Evolutionary conservation across 148 eudicot genomes (phyloP), one percentile per base, ranked within the genome.

Genomic region (Diospyros lotus): DNA sequence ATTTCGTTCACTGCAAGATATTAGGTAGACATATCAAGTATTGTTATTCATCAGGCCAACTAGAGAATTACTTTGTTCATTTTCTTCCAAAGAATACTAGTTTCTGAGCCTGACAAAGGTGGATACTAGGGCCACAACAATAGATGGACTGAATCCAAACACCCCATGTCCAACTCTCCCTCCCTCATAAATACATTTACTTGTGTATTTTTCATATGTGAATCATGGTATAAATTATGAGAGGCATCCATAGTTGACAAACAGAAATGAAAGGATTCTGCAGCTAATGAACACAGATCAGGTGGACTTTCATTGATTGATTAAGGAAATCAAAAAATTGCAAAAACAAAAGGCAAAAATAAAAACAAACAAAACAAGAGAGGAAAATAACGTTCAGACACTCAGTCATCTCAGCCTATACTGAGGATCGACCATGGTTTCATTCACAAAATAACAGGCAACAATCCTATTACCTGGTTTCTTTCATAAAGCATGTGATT

Each of bases 401-500:
- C 28, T 28, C 28, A 28, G 28, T 28, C 28, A 28, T 28, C 28
- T 28, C 28, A 28, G 28, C 28, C 28, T 28, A 28, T 28, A 28
- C 28, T 28, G 28, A 28, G 28, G 28, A 28, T 28, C 28, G 28
- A 28, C 28, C 28, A 28, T 28, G 28, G 28, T 28, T 28, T 28
- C 28, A 28, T 28, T 28, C 0, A 28, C 28, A 28, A 28, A 28
- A 28, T 28, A 28, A 28, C 28, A 28, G 28, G 28, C 28, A 28
- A 28, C 0, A 0, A 28, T 28, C 28, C 28, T 28, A 28, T 56
- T 82, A 96, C 99, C 99, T 91, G 99, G 88, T 96, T 96, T 51
- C 97, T 86, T 80, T 96, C 99, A 83, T 96, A 96, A 76, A 96
- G 93, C 99, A 96, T 93, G 85, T 96, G 98, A 78, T 96, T 96